Conservation (phyloP, 1,284 basidiomycete species). For the Puccinia coronata region DNA sequence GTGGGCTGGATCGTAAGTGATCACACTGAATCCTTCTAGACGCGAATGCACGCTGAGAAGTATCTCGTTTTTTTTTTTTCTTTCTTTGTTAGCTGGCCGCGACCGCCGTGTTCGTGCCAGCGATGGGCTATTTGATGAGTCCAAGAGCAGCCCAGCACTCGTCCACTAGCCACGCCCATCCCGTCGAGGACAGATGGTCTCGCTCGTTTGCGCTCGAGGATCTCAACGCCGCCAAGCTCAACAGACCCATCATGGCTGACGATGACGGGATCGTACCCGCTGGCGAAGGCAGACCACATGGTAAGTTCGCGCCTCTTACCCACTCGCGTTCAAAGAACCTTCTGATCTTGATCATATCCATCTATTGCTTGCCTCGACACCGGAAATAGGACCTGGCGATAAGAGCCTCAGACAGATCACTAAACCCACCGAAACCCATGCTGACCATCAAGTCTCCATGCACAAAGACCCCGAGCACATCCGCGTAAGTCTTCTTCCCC, state of each 20-base stretch:
- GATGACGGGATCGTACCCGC: conserved; percentile 31
- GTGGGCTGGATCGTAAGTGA: conserved; percentile 22
- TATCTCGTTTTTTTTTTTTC: background rate
- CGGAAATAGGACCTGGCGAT: conserved; percentile 22
- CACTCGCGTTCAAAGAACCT: background rate
- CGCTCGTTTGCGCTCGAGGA: conserved; percentile 19
- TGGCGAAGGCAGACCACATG: conserved; percentile 34
- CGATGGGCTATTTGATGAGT: conserved; percentile 33
- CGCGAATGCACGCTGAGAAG: background rate
- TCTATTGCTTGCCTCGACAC: background rate
- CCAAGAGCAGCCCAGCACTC: conserved; percentile 21
- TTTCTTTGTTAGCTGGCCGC: conserved; percentile 28
- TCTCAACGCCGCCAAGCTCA: conserved; percentile 6
- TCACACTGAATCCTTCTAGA: background rate
- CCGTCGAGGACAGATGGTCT: conserved; percentile 25
- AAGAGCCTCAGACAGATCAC: conserved; percentile 23
- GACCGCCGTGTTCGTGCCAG: conserved; percentile 18
- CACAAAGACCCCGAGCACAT: background rate
- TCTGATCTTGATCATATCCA: background rate
- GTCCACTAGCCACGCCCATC: conserved; percentile 32
- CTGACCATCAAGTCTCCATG: conserved; percentile 26
- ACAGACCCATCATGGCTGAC: conserved; percentile 27
- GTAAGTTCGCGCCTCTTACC: background rate
- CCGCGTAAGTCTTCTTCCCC: background rate
- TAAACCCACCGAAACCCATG: conserved; percentile 32